Conservation (phyloP, 192 early-diverging fungal genomes). For the Endogone sp. region DNA sequence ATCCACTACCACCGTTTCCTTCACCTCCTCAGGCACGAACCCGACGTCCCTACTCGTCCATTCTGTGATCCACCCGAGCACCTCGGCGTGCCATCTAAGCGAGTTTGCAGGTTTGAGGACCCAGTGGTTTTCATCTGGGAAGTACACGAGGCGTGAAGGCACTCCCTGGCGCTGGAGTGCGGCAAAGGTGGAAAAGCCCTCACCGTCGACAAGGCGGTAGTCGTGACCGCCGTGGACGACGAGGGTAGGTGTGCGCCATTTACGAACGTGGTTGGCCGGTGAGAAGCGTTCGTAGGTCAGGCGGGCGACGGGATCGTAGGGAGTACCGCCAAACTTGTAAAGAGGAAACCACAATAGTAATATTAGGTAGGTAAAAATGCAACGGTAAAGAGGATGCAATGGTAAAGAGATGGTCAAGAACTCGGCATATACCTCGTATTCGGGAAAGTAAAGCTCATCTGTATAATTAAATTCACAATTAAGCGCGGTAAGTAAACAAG, state of each 20-base stretch:
- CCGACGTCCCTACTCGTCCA: constrained; percentile 26
- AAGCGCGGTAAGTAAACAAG: neutral
- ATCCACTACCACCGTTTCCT: no score
- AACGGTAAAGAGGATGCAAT: no score
- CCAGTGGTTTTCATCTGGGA: constrained; percentile 46
- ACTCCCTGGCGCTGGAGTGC: constrained; percentile 70
- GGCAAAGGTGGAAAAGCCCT: constrained; percentile 72
- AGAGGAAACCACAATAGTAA: neutral
- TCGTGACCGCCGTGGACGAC: constrained; percentile 69
- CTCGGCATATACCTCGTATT: constrained; percentile 51
- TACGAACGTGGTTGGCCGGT: constrained; percentile 62
- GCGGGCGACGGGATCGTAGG: constrained; percentile 44
- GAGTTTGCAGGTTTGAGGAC: constrained; percentile 75
- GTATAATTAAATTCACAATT: neutral
- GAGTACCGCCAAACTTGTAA: constrained; percentile 65
- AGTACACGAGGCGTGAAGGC: constrained; percentile 66
- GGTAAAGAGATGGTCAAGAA: no score
- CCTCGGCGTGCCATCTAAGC: constrained; percentile 69
- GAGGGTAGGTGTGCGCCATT: constrained; percentile 75
- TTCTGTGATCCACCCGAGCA: constrained; percentile 55
- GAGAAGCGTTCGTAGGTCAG: constrained; percentile 61
- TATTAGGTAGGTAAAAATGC: neutral
- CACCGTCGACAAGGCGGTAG: constrained; percentile 64
- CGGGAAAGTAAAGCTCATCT: constrained; percentile 79
- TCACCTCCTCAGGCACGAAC: no score